A percentile compares a stretch with the other conserved stretches of the same genome.
These are phyloP conservation scores for Leucoagaricus sp. DNA, from an alignment of 1,284 basidiomycete genomes.

Conservation along the genomic window DNA sequence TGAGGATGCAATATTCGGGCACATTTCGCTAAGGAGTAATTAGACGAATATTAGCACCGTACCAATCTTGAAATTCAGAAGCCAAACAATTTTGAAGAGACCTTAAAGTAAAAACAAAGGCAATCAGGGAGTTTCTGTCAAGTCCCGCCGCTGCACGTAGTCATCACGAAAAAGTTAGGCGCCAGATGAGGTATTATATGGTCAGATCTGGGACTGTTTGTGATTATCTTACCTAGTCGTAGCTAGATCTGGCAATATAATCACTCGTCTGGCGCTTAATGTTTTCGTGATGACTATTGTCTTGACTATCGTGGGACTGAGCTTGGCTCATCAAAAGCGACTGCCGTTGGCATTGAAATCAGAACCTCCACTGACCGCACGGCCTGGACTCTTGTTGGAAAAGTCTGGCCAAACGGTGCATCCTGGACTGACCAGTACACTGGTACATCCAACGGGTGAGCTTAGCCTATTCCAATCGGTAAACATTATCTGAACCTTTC, in stretches of 20 bases:
- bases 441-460: constrained; percentile 10
- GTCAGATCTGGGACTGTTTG: too few relatives aligned
- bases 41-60: background rate
- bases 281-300: too few relatives aligned
- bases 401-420: constrained; percentile 50
- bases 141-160: background rate
- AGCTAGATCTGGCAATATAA: too few relatives aligned
- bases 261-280: too few relatives aligned
- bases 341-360: constrained; percentile 51
- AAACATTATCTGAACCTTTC: background rate
- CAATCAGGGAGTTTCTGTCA: background rate
- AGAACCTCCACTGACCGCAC: constrained; percentile 52
- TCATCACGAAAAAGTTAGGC: background rate
- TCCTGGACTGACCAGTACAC: constrained; percentile 50
- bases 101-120: background rate
- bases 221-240: too few relatives aligned
- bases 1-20: too few relatives aligned
- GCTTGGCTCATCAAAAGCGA: too few relatives aligned
- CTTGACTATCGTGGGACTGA: too few relatives aligned
- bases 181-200: too few relatives aligned
- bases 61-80: background rate
- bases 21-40: too few relatives aligned
- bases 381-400: constrained; percentile 48
- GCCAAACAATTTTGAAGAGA: background rate
- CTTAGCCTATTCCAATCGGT: background rate